phyloP scores from a whole-genome alignment of 352 stramenopile genomes.

The Phytophthora rubi region DNA sequence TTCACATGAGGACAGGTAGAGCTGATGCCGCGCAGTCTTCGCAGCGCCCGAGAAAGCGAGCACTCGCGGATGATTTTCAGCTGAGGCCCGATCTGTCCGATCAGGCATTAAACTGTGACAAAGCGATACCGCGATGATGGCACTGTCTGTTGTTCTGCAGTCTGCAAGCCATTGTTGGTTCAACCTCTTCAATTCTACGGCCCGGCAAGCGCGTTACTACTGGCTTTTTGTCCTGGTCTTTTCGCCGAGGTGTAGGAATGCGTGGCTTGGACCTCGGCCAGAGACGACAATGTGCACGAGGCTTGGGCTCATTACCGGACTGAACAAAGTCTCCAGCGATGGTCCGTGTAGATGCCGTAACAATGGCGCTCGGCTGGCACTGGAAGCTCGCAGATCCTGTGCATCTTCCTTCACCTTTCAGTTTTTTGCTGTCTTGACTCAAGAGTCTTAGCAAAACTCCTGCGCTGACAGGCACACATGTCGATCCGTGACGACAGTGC shows the following conservation, averaged over 20 bases:
- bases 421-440: too few relatives aligned
- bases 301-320: background rate
- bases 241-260: slow-evolving; percentile 1
- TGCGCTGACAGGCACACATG: too few relatives aligned
- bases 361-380: too few relatives aligned
- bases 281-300: too few relatives aligned
- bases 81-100: background rate
- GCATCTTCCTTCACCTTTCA: too few relatives aligned
- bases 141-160: too few relatives aligned
- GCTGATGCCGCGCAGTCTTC: background rate
- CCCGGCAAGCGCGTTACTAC: slow-evolving; percentile 3
- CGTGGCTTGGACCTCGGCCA: background rate
- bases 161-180: background rate
- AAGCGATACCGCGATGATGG: background rate
- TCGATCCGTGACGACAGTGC: too few relatives aligned
- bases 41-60: background rate
- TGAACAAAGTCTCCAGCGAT: too few relatives aligned
- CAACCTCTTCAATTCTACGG: background rate
- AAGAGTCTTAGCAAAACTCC: too few relatives aligned
- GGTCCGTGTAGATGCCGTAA: too few relatives aligned
- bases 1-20: background rate
- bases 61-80: background rate
- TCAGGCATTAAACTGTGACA: background rate
- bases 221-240: slow-evolving; percentile 12
- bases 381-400: too few relatives aligned